phyloP scores from a whole-genome alignment of 805 yeast genomes.

The Wickerhamiella brachini region DNA sequence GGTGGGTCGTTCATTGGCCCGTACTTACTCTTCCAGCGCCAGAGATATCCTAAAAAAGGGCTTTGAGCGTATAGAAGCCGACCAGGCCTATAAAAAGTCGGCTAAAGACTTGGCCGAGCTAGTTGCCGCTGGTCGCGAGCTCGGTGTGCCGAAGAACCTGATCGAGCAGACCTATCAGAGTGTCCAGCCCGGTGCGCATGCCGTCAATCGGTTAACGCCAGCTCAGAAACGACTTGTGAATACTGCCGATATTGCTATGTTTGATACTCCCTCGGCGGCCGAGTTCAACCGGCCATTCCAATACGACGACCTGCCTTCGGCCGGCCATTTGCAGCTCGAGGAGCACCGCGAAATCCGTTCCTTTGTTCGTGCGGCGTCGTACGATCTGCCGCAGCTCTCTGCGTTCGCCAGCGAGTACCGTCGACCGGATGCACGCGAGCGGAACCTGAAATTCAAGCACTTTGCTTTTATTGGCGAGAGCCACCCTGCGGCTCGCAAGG shows the following conservation, averaged over 20 bases:
- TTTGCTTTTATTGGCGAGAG: slow-evolving; percentile 61
- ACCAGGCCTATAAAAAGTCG: slow-evolving; percentile 16
- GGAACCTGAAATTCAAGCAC: slow-evolving; percentile 45
- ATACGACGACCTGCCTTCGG: slow-evolving; percentile 52
- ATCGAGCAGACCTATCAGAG: slow-evolving; percentile 18
- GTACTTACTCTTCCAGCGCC: slow-evolving; percentile 11
- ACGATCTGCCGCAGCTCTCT: slow-evolving; percentile 75
- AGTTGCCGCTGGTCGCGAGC: slow-evolving; percentile 20
- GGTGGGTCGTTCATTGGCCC: neutral
- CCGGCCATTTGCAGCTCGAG: slow-evolving; percentile 57
- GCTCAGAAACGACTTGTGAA: slow-evolving; percentile 9
- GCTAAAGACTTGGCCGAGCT: slow-evolving; percentile 19
- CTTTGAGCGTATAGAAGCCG: slow-evolving; percentile 21
- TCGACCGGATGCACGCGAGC: slow-evolving; percentile 26
- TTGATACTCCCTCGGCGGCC: slow-evolving; percentile 16
- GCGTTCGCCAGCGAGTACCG: slow-evolving; percentile 59
- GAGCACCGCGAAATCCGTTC: slow-evolving; percentile 65
- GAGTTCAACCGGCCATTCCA: slow-evolving; percentile 26
- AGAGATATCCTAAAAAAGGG: slow-evolving; percentile 21
- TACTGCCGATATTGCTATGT: slow-evolving; percentile 16
- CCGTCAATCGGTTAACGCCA: neutral
- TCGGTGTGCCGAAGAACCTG: slow-evolving; percentile 19
- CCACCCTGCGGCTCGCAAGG: slow-evolving; percentile 58
- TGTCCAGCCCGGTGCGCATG: slow-evolving; percentile 14
- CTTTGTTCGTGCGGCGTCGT: slow-evolving; percentile 73